Percentiles rank a stretch among this genome's conserved stretches.
Conservation (phyloP, 192 early-diverging fungal genomes). For the Dissophora globulifera region DNA sequence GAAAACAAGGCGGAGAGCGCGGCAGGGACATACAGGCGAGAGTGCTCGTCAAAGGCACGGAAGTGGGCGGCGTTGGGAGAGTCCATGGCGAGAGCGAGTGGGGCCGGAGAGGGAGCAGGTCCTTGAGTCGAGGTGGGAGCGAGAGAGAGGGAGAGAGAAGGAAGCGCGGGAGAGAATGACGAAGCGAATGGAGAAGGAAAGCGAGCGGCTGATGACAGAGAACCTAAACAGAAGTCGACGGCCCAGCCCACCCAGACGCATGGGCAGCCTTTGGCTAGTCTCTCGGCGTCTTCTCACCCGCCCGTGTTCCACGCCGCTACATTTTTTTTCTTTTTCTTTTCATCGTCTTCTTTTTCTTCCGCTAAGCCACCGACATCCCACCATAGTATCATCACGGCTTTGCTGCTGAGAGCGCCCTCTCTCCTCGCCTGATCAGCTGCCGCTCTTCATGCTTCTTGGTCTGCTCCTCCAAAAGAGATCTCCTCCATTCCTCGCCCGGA, state of each 20-base stretch:
- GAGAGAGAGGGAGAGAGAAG: not conserved
- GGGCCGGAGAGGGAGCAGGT: not conserved
- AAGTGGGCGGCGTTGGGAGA: constrained; percentile 50
- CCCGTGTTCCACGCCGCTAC: too few relatives aligned
- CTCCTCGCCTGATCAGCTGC: constrained; percentile 17
- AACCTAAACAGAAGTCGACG: too few relatives aligned
- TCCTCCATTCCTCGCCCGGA: constrained; percentile 5
- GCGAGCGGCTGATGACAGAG: too few relatives aligned
- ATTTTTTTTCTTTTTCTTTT: not conserved
- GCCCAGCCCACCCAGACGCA: too few relatives aligned
- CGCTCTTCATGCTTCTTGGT: not conserved
- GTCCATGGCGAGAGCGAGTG: constrained; percentile 28
- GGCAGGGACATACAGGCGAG: constrained; percentile 51
- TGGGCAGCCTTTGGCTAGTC: too few relatives aligned
- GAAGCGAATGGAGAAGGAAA: not conserved
- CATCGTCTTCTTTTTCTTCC: constrained; percentile 2
- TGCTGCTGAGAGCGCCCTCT: too few relatives aligned
- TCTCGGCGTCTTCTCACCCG: too few relatives aligned
- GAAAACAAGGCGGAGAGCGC: too few relatives aligned
- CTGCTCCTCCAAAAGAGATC: too few relatives aligned
- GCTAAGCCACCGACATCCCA: too few relatives aligned
- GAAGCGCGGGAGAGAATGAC: not conserved
- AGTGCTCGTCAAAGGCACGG: constrained; percentile 56
- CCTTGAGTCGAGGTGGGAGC: not conserved
- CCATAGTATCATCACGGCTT: too few relatives aligned